Evolutionary conservation across 2,329 filamentous ascomycete genomes (phyloP), one percentile per base, ranked within the genome.

Genomic region (Pseudogymnoascus sp.): DNA sequence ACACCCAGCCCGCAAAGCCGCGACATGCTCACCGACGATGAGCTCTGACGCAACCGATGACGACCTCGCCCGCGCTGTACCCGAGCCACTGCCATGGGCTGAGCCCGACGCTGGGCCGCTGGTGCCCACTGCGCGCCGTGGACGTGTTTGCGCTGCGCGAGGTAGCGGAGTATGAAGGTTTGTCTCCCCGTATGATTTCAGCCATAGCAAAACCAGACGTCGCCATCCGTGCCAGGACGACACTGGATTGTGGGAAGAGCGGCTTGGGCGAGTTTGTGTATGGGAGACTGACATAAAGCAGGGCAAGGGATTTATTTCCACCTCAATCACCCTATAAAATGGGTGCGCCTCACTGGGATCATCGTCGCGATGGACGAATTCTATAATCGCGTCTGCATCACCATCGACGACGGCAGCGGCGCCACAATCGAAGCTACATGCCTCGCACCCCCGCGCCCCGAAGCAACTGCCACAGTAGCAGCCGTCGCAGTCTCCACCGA

Each of bases 291-390:
- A 42, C 31, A 61, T 25, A n/a, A 7, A 37, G 62, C 78, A 82
- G 79, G 79, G 59, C 81, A 84, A 69, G 77, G 81, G 66, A 78
- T 87, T 36, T 87, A 81, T 72, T 91, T 92, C 74, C 81, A 86
- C 76, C 75, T 80, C 60, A 93, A 92, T 73, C 85, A 93, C 68
- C 90, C 90, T 0, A 85, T 93, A 69, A 85, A 86, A 80, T 93
- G 87, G 84, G 83, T 90, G 62, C 86, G 87, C 66, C 74, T 93
- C 34, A 82, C 86, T 6, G 90, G 90, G 31, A 75, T 91, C 7
- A 81, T 93, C 21, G 86, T 92, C 63, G 84, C 82, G 11, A 75
- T 85, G 37, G 81, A 85, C 66, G 79, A 85, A 21, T 82, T 78
- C 63, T 66, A 70, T 37, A 75, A 74, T 37, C 77, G 77, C 37